Conservation (phyloP, 2,329 filamentous ascomycete genomes). For the Hymenoscyphus repandus region DNA sequence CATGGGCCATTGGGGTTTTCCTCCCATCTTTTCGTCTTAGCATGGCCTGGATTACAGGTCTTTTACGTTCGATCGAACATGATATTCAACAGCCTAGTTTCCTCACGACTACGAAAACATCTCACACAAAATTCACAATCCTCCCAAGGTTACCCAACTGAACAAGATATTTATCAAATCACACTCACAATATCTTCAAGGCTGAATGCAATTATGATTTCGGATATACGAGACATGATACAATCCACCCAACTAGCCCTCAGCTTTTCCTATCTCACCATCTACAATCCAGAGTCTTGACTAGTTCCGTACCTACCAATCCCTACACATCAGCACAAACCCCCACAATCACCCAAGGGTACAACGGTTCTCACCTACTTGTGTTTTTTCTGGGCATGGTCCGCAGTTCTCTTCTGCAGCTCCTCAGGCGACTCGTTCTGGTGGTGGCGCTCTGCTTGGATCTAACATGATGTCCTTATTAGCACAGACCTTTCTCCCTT, state of each 20-base stretch:
- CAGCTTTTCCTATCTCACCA: background rate
- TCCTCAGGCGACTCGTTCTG: conserved; percentile 42
- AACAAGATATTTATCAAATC: too few species aligned
- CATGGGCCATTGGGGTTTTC: conserved; percentile 4
- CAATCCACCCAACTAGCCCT: background rate
- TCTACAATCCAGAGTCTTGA: conserved; percentile 21
- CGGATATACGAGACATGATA: background rate
- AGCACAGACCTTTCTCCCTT: background rate
- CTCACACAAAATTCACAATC: background rate
- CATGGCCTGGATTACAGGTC: background rate
- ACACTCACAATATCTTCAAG: too few species aligned
- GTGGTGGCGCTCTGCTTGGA: conserved; percentile 21
- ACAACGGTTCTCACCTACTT: conserved; percentile 23
- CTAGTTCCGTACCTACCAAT: conserved; percentile 25
- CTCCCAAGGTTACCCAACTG: background rate
- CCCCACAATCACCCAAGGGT: background rate
- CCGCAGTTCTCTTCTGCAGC: conserved; percentile 55
- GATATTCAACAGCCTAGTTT: too few species aligned
- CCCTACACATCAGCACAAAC: conserved; percentile 2
- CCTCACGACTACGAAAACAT: too few species aligned
- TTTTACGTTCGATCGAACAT: too few species aligned
- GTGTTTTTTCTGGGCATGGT: conserved; percentile 36
- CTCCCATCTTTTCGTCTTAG: conserved; percentile 13
- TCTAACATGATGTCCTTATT: conserved; percentile 8
- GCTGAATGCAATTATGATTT: too few species aligned